Evolutionary conservation across 1,284 basidiomycete species (phyloP), one percentile per base, ranked within the genome.

Genomic region (Laetiporus sulphureus): DNA sequence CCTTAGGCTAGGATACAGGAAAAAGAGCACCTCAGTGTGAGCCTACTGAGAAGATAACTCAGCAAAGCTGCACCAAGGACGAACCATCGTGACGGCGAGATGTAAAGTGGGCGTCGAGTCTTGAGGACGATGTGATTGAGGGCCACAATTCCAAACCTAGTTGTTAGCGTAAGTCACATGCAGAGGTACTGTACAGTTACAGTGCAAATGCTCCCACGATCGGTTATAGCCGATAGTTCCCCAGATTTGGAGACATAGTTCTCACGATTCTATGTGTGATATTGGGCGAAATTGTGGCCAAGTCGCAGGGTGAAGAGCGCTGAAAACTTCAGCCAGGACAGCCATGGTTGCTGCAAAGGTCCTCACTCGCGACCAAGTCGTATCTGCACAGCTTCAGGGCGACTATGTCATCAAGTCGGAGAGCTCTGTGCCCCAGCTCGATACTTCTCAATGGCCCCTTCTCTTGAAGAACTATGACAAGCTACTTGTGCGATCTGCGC

Each of bases 391-490:
- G 63, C 66, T 78, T 41, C 67, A 75, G 27, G 86, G 85, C 23
- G 89, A 94, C 60, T 94, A 79, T 57, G 57, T 82, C 40, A 92
- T 95, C 66, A 90, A 92, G 64, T 79, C 88, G 12, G 85, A 91
- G 64, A 66, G 72, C 25, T 65, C 68, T 13, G 68, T 79, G 20
- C 91, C 91, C 16, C 77, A 80, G 55, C 79, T 95, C 29, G 91
- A 97, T 66, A 98, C 95, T 22, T 93, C 92, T 2, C 77, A 97
- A 67, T 99, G 96, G 96, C 96, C 96, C 24, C 73, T 99, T 22
- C 79, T 99, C 10, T 78, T 99, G 51, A 99, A 98, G 78, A 97
- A 99, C 70, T 99, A 99, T 65, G 94, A 96, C 75, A 95, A 95
- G 64, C 68, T 95, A 20, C 82, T 96, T 48, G 83, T 97, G 52